Conservation (phyloP, 192 early-diverging fungal species). For the Dissophora ornata region DNA sequence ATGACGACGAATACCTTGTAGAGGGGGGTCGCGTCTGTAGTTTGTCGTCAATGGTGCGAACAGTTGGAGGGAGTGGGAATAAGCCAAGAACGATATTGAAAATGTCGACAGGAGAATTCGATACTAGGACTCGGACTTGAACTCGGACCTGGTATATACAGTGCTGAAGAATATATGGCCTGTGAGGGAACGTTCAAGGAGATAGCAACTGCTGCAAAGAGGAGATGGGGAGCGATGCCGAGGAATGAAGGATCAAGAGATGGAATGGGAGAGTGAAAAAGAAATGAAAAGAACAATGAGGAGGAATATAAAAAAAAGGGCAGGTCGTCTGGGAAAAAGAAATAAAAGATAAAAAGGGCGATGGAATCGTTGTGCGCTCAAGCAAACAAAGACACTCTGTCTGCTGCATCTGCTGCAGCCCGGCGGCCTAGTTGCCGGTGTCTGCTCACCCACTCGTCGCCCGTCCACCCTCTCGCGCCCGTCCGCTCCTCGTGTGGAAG, state of each 20-base stretch:
- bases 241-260: not conserved
- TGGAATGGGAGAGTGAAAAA: not conserved
- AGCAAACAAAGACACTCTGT: not conserved
- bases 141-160: not conserved
- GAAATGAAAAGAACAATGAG: conserved; percentile 1
- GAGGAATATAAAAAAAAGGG: conserved; percentile 3
- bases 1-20: not conserved
- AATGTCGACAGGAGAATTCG: no score
- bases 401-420: no score
- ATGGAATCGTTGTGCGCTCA: not conserved
- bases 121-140: not conserved
- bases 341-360: not conserved
- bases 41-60: not conserved
- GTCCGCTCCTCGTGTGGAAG: no score
- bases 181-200: not conserved
- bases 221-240: not conserved
- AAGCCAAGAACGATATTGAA: no score
- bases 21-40: not conserved
- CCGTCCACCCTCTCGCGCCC: no score
- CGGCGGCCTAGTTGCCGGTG: no score
- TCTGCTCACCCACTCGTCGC: no score
- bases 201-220: not conserved
- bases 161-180: no score
- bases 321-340: conserved; percentile 21
- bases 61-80: no score